Percentiles rank a stretch among this genome's conserved stretches.
Conservation (phyloP, 2,329 filamentous ascomycete genomes). For the Aspergillus puulaauensis region DNA sequence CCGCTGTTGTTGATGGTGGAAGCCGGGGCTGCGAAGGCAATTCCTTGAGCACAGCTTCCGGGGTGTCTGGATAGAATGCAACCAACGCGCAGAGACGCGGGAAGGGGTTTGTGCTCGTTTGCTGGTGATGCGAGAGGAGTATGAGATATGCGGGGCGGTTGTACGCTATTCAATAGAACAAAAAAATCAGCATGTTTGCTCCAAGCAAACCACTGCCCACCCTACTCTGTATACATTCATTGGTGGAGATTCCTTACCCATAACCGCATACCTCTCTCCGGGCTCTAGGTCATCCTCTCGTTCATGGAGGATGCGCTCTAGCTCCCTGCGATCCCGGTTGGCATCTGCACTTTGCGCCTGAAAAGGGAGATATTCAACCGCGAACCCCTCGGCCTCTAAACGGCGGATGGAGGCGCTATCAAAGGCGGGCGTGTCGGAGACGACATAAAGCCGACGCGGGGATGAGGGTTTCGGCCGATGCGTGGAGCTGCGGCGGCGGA, state of each 20-base stretch:
- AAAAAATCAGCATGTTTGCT: background rate
- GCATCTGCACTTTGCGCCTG: constrained; percentile 16
- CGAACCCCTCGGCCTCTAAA: constrained; percentile 60
- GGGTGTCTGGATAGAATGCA: constrained; percentile 54
- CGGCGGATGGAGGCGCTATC: constrained; percentile 52
- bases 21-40: constrained; percentile 18
- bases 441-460: constrained; percentile 29
- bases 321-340: constrained; percentile 51
- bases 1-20: constrained; percentile 16
- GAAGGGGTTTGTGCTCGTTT: constrained; percentile 54
- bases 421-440: constrained; percentile 42
- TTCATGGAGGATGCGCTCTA: constrained; percentile 50
- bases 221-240: background rate
- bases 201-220: too few species aligned
- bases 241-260: constrained; percentile 46
- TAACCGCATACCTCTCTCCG: constrained; percentile 58
- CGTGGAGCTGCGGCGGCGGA: constrained; percentile 6
- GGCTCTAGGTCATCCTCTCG: constrained; percentile 54
- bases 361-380: constrained; percentile 55
- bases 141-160: constrained; percentile 58
- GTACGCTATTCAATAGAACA: constrained; percentile 43
- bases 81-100: constrained; percentile 58
- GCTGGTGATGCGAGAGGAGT: constrained; percentile 44
- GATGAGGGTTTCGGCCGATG: constrained; percentile 7
- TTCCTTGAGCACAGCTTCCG: background rate